phyloP scores from a whole-genome alignment of 2,329 filamentous ascomycete genomes.

The Botrytis deweyae region DNA sequence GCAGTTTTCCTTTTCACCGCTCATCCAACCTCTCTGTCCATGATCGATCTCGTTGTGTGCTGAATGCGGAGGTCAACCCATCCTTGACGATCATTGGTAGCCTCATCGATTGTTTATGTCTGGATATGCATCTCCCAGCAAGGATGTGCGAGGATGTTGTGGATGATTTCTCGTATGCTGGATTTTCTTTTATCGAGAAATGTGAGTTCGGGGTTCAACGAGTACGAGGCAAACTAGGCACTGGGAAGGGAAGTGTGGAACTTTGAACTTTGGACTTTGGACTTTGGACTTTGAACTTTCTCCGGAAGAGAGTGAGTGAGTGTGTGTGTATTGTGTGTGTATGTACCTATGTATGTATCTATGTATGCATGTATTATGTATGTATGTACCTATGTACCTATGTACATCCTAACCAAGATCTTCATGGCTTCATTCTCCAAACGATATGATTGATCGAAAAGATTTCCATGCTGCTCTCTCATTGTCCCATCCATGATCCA shows the following conservation, averaged over 20 bases:
- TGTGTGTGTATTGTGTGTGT: no score
- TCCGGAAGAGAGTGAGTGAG: background rate
- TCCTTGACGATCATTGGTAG: constrained; percentile 4
- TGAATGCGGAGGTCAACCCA: background rate
- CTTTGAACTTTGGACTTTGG: background rate
- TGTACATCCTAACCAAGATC: background rate
- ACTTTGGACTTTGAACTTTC: background rate
- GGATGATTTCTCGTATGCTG: constrained; percentile 13
- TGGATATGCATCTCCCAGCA: background rate
- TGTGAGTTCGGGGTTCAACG: background rate
- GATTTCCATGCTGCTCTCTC: background rate
- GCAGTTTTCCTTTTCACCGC: constrained; percentile 13
- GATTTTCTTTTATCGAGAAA: constrained; percentile 1
- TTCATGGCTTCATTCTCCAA: background rate
- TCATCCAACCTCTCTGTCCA: constrained; percentile 3
- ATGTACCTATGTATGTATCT: background rate
- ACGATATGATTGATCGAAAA: background rate
- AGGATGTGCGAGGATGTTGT: constrained; percentile 10
- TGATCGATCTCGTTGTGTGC: background rate
- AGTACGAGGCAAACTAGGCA: background rate
- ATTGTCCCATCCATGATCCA: background rate
- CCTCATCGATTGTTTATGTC: constrained; percentile 21
- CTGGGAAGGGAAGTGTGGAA: background rate
- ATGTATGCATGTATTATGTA: no score
- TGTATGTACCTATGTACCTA: no score